Percentiles rank a stretch among this genome's conserved stretches.
These are phyloP conservation scores for Thraustochytrium sp. DNA, from an alignment of 352 stramenopile genomes.

Conservation along the genomic window DNA sequence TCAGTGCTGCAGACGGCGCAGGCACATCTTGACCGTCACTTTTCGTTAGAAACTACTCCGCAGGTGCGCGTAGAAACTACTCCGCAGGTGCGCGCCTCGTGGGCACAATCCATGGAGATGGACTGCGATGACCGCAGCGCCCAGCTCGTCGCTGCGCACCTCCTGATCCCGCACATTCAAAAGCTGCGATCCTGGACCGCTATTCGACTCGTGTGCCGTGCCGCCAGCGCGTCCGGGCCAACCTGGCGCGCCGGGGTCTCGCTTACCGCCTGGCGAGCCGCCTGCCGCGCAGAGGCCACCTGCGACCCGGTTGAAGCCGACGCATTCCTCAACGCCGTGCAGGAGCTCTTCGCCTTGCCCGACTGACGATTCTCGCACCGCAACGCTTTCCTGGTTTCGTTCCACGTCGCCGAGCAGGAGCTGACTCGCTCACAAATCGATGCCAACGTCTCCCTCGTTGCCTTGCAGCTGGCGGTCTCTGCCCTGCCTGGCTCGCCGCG, in stretches of 20 bases:
- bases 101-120: background rate
- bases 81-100: background rate
- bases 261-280: background rate
- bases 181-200: background rate
- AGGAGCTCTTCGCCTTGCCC: background rate
- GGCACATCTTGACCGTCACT: background rate
- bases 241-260: background rate
- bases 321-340: background rate
- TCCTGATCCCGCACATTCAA: background rate
- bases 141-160: constrained; percentile 3
- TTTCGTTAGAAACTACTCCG: no score
- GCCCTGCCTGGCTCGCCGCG: no score
- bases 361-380: no score
- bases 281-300: background rate
- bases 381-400: no score
- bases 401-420: no score
- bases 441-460: no score
- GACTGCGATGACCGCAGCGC: constrained; percentile 8
- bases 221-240: background rate
- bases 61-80: no score
- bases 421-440: no score
- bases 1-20: background rate
- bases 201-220: background rate
- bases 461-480: no score
- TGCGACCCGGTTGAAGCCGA: background rate